Base-by-base conservation (phyloP, 257 asterid genomes). In the Coffea canephora region DNA sequence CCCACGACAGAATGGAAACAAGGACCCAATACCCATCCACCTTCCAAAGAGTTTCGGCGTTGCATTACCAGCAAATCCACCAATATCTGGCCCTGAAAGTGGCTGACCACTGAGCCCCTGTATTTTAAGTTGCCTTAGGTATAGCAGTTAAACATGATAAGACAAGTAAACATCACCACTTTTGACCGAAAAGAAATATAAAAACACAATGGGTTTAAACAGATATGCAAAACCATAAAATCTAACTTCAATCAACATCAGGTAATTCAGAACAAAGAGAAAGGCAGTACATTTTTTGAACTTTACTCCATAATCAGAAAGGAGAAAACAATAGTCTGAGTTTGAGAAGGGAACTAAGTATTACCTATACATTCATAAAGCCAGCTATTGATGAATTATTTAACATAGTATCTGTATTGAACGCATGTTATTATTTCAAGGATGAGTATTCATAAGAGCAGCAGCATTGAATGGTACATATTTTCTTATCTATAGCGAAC, bases 91-190 rank as follows among this genome's bases (percentile, higher is more conserved):
- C 79, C 99, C 99, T 0, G 97, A 88, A 36, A 95, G 87, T 52
- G 98, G 98, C 83, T 95, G 99, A 65, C 97, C 98, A 73, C 98
- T 95, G 75, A 95, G 87, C 68, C 97, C 99, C 99, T 95, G 88
- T 65, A 88, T 48, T 36, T 46, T 11, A 79, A 73, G 48, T 64
- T 31, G 39, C 64, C 27, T 64, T 15, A n/a, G 57, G 52, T 69
- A 71, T 61, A 72, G 82, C 75, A 73, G 46, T 61, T 52, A 62
- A 61, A 7, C 45, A 79, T 5, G 31, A 14, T 8, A 23, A 12
- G 11, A 10, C 46, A 13, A 75, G 34, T 27, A 16, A 54, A 19
- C 2, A 31, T 54, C 55, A 79, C 39, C 69, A 59, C 34, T 11
- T 59, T 34, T 67, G 46, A 79, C 74, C 3, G 76, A 14, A 39